Conservation (phyloP, 2,329 filamentous ascomycete genomes). For the Penicillium janthinellum region DNA sequence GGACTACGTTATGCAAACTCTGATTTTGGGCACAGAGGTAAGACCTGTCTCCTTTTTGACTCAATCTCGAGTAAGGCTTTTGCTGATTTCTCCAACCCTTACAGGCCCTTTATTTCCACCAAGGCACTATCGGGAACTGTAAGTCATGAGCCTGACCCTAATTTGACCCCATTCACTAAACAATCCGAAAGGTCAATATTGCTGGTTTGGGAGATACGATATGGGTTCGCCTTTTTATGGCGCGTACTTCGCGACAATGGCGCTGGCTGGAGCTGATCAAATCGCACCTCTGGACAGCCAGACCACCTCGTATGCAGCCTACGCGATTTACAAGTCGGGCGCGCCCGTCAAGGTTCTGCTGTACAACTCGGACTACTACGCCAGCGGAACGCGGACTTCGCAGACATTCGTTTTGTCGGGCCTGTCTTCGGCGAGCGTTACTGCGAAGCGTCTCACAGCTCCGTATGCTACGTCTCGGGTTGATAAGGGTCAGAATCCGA, state of each 20-base stretch:
- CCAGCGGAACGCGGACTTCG: conserved; percentile 27
- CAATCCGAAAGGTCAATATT: conserved; percentile 43
- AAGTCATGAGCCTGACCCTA: conserved; percentile 17
- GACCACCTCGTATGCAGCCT: conserved; percentile 48
- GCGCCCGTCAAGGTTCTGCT: conserved; percentile 46
- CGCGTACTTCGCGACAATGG: conserved; percentile 52
- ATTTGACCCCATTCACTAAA: not conserved
- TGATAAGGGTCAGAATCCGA: conserved; percentile 48
- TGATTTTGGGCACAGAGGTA: conserved; percentile 33
- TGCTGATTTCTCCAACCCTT: not conserved
- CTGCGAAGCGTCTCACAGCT: conserved; percentile 51
- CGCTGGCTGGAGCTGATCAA: conserved; percentile 48
- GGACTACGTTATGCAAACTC: conserved; percentile 46
- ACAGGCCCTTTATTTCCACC: conserved; percentile 51
- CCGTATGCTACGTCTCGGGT: conserved; percentile 47
- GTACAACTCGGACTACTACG: conserved; percentile 37
- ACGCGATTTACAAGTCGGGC: conserved; percentile 48
- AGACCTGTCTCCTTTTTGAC: not conserved
- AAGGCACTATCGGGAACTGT: conserved; percentile 56
- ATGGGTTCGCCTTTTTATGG: conserved; percentile 58
- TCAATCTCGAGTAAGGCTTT: not conserved
- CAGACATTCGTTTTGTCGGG: conserved; percentile 49
- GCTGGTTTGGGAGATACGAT: conserved; percentile 52
- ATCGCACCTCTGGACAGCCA: conserved; percentile 52
- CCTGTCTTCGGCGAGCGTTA: conserved; percentile 37